Conservation (phyloP, 2,329 filamentous ascomycete species). For the Fusarium papillatum region DNA sequence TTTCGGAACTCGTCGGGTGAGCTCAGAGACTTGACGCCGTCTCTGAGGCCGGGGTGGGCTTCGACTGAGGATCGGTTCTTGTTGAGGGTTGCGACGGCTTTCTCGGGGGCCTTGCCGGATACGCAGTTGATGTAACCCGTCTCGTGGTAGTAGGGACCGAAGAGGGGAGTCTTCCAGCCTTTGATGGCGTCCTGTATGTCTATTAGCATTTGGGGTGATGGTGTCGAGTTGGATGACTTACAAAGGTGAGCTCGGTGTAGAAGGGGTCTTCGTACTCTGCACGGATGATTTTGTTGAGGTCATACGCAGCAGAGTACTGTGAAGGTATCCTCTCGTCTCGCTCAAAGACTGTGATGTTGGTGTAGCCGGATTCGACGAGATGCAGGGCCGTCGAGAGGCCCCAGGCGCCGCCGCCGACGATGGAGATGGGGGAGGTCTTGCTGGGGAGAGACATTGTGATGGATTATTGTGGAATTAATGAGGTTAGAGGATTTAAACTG, state of each 20-base stretch:
- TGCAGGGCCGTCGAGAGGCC: constrained; percentile 22
- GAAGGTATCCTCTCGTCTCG: constrained; percentile 16
- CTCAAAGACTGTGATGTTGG: constrained; percentile 23
- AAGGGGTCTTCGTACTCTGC: constrained; percentile 26
- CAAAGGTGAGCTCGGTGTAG: constrained; percentile 16
- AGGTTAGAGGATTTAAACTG: background rate
- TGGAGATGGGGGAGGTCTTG: constrained; percentile 12
- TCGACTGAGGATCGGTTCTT: constrained; percentile 6
- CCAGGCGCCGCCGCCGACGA: constrained; percentile 20
- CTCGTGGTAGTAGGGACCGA: constrained; percentile 21
- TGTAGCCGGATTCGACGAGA: constrained; percentile 9
- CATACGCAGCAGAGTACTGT: constrained; percentile 17
- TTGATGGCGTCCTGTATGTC: constrained; percentile 11
- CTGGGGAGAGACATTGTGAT: background rate
- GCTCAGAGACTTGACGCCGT: background rate
- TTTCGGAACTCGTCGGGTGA: constrained; percentile 7
- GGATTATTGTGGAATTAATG: background rate
- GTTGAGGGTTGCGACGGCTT: constrained; percentile 9
- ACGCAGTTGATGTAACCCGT: constrained; percentile 21
- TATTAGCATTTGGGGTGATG: background rate
- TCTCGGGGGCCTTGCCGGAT: constrained; percentile 16
- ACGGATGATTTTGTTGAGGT: constrained; percentile 26
- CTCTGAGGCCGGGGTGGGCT: constrained; percentile 8
- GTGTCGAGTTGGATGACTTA: background rate
- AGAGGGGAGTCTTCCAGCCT: constrained; percentile 22